phyloP scores from a whole-genome alignment of 192 early-diverging fungal genomes.

The Nowakowskiella sp. region DNA sequence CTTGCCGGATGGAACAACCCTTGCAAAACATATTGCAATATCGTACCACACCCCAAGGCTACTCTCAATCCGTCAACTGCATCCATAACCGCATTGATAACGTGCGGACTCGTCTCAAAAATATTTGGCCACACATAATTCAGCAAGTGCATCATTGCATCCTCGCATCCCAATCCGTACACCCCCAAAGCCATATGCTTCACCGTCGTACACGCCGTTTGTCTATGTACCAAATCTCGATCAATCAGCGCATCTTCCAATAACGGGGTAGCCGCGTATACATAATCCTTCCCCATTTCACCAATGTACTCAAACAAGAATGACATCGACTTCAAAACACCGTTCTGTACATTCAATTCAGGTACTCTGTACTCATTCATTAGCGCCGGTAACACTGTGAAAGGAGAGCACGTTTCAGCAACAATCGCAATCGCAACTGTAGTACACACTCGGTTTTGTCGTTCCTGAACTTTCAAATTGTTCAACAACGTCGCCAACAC shows the following conservation, averaged over 20 bases:
- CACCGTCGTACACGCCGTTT: constrained; percentile 91
- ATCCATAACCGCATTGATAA: constrained; percentile 96
- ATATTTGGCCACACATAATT: constrained; percentile 99
- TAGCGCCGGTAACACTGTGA: constrained; percentile 93
- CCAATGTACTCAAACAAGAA: constrained; percentile 99
- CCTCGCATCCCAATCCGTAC: constrained; percentile 85
- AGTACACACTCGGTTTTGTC: constrained; percentile 98
- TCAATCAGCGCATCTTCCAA: constrained; percentile 96
- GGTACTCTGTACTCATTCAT: constrained; percentile 99
- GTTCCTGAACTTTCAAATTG: constrained; percentile 98
- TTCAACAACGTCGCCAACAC: constrained; percentile 94
- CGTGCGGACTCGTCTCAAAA: constrained; percentile 89
- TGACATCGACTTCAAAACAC: constrained; percentile 86
- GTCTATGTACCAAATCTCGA: constrained; percentile 94
- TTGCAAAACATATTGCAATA: constrained; percentile 83
- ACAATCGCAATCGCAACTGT: constrained; percentile 98
- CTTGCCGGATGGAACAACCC: constrained; percentile 96
- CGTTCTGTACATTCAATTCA: constrained; percentile 99
- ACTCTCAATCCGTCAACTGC: constrained; percentile 91
- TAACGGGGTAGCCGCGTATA: constrained; percentile 90
- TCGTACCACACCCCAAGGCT: constrained; percentile 74
- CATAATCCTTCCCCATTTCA: constrained; percentile 96
- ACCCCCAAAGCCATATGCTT: constrained; percentile 96
- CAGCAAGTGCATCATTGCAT: constrained; percentile 85
- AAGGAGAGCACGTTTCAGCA: constrained; percentile 94